Evolutionary conservation across 2,329 filamentous ascomycete genomes (phyloP).

Genomic region (Beauveria scarabaeidicola): DNA sequence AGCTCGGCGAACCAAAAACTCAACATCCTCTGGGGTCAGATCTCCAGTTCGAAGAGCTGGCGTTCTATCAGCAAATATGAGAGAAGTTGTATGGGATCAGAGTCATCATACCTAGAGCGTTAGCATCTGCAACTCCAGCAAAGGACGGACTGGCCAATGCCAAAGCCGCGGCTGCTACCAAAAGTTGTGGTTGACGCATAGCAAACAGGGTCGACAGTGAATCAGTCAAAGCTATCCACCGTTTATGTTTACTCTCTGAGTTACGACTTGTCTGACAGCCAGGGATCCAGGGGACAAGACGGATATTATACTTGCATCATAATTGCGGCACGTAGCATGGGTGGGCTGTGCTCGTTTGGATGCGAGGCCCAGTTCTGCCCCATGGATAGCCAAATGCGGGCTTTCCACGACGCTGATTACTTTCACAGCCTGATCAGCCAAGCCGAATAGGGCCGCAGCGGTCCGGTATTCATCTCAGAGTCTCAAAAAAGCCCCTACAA

Average conservation of each 20-base stretch:
- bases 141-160: neutral
- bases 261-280: neutral
- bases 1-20: conserved; percentile 9
- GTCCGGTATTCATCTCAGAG: neutral
- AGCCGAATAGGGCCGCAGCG: neutral
- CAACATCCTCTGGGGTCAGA: neutral
- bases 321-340: neutral
- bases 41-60: neutral
- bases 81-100: neutral
- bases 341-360: conserved; percentile 5
- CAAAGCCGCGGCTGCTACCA: conserved; percentile 2
- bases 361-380: neutral
- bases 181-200: conserved; percentile 6
- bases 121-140: neutral
- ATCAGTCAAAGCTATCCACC: neutral
- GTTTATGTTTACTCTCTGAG: neutral
- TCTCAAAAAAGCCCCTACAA: neutral
- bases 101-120: neutral
- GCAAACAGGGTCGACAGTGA: neutral
- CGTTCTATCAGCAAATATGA: neutral
- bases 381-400: neutral
- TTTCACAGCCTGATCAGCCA: conserved; percentile 2
- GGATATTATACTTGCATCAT: conserved; percentile 3
- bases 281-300: neutral
- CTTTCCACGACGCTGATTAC: neutral